Percentiles rank a stretch among this genome's conserved stretches.
phyloP scores from a whole-genome alignment of 2,329 filamentous ascomycete species.

The Trichoderma endophyticum region DNA sequence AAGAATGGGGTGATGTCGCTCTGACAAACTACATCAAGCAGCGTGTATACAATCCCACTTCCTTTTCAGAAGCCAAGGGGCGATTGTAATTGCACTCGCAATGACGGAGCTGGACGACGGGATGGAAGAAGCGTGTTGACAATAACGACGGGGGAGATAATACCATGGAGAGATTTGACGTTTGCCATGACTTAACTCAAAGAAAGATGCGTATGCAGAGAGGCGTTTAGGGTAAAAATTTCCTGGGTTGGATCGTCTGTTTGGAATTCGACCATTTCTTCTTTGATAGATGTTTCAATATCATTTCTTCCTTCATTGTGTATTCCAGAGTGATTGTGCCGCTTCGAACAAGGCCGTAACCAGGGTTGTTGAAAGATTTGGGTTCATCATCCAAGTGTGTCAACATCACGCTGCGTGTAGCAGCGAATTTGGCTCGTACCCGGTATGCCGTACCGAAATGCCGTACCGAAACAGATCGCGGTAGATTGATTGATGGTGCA shows the following conservation, averaged over 20 bases:
- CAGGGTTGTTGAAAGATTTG: not conserved
- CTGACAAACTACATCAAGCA: constrained; percentile 59
- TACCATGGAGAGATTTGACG: not conserved
- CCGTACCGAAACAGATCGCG: not conserved
- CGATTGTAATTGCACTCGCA: constrained; percentile 28
- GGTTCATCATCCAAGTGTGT: not conserved
- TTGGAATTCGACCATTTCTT: not conserved
- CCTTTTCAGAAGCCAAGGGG: constrained; percentile 37
- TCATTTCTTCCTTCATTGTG: not conserved
- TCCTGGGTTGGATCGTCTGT: not conserved
- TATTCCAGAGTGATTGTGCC: not conserved
- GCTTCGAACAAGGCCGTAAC: no score
- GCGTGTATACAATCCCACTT: constrained; percentile 57
- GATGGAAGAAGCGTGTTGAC: not conserved
- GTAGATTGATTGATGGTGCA: not conserved
- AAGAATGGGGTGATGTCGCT: constrained; percentile 65
- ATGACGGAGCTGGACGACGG: not conserved
- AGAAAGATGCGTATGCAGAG: not conserved
- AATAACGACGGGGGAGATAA: not conserved
- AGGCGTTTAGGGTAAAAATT: constrained; percentile 5
- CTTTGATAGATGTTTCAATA: constrained; percentile 5
- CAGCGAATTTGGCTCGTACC: not conserved
- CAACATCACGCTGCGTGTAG: not conserved
- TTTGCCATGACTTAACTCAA: constrained; percentile 4
- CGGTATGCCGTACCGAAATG: not conserved